Percentiles rank a stretch among this genome's conserved stretches.
phyloP scores from a whole-genome alignment of 345 rosid genomes.

The Populus nigra region DNA sequence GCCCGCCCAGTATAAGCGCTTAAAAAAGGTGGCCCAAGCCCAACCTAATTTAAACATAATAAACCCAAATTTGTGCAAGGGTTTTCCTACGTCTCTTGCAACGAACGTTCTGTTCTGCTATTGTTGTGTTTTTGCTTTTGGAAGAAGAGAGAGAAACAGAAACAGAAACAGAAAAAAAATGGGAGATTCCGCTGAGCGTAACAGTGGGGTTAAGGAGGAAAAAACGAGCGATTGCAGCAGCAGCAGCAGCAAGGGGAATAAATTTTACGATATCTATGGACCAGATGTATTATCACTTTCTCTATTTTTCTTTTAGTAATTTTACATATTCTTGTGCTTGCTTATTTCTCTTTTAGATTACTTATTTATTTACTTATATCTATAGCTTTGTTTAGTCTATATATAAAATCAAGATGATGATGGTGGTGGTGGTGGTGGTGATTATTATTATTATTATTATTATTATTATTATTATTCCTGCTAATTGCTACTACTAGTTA shows the following conservation, averaged over 20 bases:
- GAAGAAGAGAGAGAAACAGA: background rate
- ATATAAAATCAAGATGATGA: background rate
- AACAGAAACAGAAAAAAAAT: background rate
- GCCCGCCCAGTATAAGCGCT: background rate
- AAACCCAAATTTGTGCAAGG: too few species aligned
- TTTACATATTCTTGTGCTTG: background rate
- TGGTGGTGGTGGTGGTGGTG: too few species aligned
- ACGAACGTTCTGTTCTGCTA: background rate
- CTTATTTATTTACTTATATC: background rate
- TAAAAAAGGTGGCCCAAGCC: background rate
- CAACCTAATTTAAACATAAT: too few species aligned
- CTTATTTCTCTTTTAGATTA: background rate
- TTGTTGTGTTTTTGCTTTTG: background rate
- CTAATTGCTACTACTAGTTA: background rate
- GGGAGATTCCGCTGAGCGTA: constrained; percentile 41
- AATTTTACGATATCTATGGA: constrained; percentile 71
- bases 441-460: too few species aligned
- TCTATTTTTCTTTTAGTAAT: background rate
- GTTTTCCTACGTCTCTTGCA: background rate
- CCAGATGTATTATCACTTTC: constrained; percentile 42
- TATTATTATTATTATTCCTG: background rate
- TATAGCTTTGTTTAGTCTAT: background rate
- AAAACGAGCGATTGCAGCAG: constrained; percentile 23
- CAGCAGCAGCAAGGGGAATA: constrained; percentile 5
- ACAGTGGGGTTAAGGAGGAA: constrained; percentile 26